Percentiles rank a stretch among this genome's conserved stretches.
phyloP scores from a whole-genome alignment of 2,329 filamentous ascomycete genomes.

The Davidsoniella virescens region DNA sequence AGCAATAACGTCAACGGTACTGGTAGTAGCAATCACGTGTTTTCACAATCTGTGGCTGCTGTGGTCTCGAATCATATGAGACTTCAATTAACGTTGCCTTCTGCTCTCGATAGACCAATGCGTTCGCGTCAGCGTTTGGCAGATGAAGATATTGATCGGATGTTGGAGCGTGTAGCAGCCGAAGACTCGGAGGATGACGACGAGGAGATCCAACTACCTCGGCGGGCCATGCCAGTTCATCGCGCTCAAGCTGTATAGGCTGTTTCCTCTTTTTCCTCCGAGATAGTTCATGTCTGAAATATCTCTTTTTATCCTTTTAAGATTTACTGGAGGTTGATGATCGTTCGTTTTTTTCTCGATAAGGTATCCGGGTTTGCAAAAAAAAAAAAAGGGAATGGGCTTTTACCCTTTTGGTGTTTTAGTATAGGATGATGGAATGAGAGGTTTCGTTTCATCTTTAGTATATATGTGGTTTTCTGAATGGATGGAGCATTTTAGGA shows the following conservation, averaged over 20 bases:
- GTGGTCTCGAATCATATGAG: slow-evolving; percentile 20
- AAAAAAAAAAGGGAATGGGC: too few species aligned
- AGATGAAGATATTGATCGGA: slow-evolving; percentile 41
- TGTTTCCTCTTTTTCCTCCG: background rate
- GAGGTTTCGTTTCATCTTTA: too few species aligned
- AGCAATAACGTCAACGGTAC: slow-evolving; percentile 28
- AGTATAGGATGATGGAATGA: too few species aligned
- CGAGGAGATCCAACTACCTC: slow-evolving; percentile 40
- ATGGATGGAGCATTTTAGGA: too few species aligned
- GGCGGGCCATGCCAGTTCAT: slow-evolving; percentile 16
- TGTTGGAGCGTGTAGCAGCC: slow-evolving; percentile 37
- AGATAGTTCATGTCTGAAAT: background rate
- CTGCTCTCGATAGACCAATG: slow-evolving; percentile 26
- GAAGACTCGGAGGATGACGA: slow-evolving; percentile 36
- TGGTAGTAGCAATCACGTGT: background rate
- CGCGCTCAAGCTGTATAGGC: slow-evolving; percentile 8
- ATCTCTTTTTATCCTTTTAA: background rate
- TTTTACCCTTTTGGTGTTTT: too few species aligned
- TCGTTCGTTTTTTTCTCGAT: background rate
- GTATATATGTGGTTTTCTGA: too few species aligned
- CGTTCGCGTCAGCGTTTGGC: slow-evolving; percentile 28
- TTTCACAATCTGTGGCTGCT: background rate
- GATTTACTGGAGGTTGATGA: background rate
- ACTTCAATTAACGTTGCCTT: slow-evolving; percentile 31
- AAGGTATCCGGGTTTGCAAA: too few species aligned